Conservation (phyloP, 192 early-diverging fungal species). For the Linnemannia schmuckeri region DNA sequence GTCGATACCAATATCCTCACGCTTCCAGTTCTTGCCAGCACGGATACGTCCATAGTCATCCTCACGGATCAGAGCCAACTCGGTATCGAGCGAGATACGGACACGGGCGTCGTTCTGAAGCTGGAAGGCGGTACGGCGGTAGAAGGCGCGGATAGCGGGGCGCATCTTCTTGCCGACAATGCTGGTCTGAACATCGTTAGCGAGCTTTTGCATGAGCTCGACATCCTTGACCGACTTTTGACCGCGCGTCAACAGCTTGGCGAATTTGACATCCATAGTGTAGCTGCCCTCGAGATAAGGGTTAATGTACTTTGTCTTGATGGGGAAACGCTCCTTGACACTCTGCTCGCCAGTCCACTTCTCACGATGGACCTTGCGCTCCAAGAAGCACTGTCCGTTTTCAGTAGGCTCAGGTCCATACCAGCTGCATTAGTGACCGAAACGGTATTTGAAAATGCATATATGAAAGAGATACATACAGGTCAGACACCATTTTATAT, state of each 20-base stretch:
- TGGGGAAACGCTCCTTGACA: constrained; percentile 91
- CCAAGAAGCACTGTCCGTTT: constrained; percentile 83
- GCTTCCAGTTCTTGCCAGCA: constrained; percentile 89
- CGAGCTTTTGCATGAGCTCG: constrained; percentile 78
- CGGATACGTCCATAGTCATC: constrained; percentile 80
- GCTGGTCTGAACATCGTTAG: constrained; percentile 78
- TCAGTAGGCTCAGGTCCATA: constrained; percentile 83
- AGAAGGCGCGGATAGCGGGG: constrained; percentile 88
- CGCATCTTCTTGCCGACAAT: constrained; percentile 76
- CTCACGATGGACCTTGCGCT: constrained; percentile 64
- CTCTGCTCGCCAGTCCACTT: constrained; percentile 78
- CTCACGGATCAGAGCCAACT: constrained; percentile 96
- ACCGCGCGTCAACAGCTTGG: constrained; percentile 83
- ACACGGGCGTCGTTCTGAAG: constrained; percentile 93
- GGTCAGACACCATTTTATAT: background rate
- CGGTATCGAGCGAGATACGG: constrained; percentile 95
- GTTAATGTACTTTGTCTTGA: constrained; percentile 96
- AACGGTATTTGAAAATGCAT: background rate
- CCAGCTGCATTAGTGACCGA: constrained; percentile 65
- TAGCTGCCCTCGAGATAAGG: constrained; percentile 83
- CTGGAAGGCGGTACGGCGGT: constrained; percentile 99
- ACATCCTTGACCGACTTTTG: constrained; percentile 86
- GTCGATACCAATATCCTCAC: constrained; percentile 83
- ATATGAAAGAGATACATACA: background rate
- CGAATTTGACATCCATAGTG: constrained; percentile 79